Conservation (phyloP, 495 filamentous ascomycete species). For the Pseudomonodictys pantanalensis region DNA sequence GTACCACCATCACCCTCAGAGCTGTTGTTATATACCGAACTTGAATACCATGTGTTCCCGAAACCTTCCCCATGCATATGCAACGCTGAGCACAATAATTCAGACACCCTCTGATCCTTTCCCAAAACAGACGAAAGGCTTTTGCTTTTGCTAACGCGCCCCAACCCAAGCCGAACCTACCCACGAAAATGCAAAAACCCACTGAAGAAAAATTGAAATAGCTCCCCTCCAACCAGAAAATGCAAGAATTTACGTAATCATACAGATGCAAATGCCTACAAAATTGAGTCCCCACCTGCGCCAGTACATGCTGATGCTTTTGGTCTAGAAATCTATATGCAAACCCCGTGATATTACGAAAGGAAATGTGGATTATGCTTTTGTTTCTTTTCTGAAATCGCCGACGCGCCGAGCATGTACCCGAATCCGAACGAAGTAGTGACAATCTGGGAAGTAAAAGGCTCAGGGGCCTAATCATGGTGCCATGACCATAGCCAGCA, state of each 20-base stretch:
- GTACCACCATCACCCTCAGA: too few relatives aligned
- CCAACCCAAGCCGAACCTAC: background rate
- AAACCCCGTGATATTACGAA: conserved; percentile 1
- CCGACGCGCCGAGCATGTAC: background rate
- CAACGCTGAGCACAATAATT: background rate
- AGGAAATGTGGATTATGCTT: background rate
- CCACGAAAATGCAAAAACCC: conserved; percentile 3
- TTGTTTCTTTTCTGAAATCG: background rate
- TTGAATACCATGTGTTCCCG: background rate
- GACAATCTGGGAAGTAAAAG: background rate
- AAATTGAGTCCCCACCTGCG: too few relatives aligned
- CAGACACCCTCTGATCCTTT: background rate
- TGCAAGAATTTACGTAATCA: conserved; percentile 14
- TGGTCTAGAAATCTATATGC: conserved; percentile 11
- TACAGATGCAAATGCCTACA: conserved; percentile 9
- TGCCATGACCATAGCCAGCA: conserved; percentile 88
- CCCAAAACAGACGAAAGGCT: too few relatives aligned
- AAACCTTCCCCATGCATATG: background rate
- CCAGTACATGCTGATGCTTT: too few relatives aligned
- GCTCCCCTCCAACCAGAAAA: conserved; percentile 25
- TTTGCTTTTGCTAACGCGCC: too few relatives aligned
- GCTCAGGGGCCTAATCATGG: conserved; percentile 39
- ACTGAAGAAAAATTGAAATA: conserved; percentile 30
- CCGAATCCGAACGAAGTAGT: background rate
- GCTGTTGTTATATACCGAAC: background rate